Evolutionary conservation across 371 early-diverging fungal species (phyloP), one percentile per base, ranked within the genome.

Genomic region (Apophysomyces sp.): DNA sequence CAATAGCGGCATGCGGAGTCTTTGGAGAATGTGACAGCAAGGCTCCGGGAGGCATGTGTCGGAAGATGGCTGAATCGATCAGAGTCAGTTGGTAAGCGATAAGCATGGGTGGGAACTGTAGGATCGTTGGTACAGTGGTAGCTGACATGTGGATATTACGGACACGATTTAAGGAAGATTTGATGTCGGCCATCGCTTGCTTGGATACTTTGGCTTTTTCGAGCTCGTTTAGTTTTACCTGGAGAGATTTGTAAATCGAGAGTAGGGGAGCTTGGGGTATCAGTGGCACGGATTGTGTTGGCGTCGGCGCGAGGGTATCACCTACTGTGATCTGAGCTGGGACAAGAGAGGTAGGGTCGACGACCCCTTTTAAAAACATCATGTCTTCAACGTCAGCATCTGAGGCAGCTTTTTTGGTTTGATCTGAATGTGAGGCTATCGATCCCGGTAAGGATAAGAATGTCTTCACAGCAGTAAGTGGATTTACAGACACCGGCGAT

Each of bases 31-130:
- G 92, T 0, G 69, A 55, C 15, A 88, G 44, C 4, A 93, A 69
- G n/a, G 90, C 88, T 0, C 58, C 51, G 0, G 89, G 81, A 13
- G 84, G 80, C 9, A 93, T 89, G 55, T 84, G 71, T 36, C 81
- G 73, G 63, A 93, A 89, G 44, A 92, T 84, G 30, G 80, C 71
- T 0, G 90, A 87, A 39, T 91, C 93, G 21, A 91, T 87, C 41
- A 89, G 67, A 7, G 89, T 88, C 16, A 92, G 80, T 63, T 90
- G 89, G 60, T 87, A 89, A 1, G 93, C 90, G 29, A 91, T 77
- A 5, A 87, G 66, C 13, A 84, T 78, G 2, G 91, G 85, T 2
- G 85, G 78, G 66, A 91, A 92, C 34, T 83, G 83, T 5, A 82
- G 76, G 31, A 91, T 81, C 26, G 78, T 83, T 12, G 84, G 80